Conservation (phyloP, 495 filamentous ascomycete genomes). For the Daldinia caldariorum region DNA sequence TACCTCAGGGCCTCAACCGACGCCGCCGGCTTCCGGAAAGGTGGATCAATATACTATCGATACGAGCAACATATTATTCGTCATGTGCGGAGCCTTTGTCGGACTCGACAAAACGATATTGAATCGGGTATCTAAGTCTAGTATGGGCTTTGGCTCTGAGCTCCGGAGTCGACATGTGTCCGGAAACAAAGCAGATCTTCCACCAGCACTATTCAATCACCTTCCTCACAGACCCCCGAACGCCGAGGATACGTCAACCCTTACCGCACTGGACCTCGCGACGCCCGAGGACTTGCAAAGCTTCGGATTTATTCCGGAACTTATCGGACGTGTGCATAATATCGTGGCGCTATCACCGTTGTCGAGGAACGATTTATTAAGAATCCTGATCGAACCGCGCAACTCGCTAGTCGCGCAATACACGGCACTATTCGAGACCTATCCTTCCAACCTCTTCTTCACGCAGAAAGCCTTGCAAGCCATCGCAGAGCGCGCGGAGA, state of each 20-base stretch:
- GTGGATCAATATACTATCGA: conserved; percentile 89
- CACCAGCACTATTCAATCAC: conserved; percentile 54
- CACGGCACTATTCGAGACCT: conserved; percentile 82
- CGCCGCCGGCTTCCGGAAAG: conserved; percentile 63
- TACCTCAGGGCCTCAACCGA: conserved; percentile 45
- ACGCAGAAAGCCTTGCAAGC: conserved; percentile 80
- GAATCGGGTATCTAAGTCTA: conserved; percentile 84
- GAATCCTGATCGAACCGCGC: conserved; percentile 90
- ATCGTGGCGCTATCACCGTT: conserved; percentile 84
- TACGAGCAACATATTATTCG: conserved; percentile 95
- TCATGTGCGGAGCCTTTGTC: conserved; percentile 94
- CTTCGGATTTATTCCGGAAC: conserved; percentile 94
- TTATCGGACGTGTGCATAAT: conserved; percentile 89
- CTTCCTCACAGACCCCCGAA: conserved; percentile 50
- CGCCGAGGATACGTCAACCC: conserved; percentile 45
- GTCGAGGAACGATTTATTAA: conserved; percentile 77
- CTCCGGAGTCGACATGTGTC: conserved; percentile 63
- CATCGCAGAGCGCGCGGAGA: conserved; percentile 75
- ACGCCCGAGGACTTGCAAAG: conserved; percentile 85
- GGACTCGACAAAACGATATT: conserved; percentile 90
- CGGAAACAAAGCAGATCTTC: conserved; percentile 53
- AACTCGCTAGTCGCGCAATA: conserved; percentile 90
- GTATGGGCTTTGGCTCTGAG: conserved; percentile 90
- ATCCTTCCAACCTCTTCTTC: conserved; percentile 83
- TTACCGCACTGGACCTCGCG: conserved; percentile 84